Evolutionary conservation across 305 asterid genomes (phyloP).

Genomic region (Fraxinus dipetala): DNA sequence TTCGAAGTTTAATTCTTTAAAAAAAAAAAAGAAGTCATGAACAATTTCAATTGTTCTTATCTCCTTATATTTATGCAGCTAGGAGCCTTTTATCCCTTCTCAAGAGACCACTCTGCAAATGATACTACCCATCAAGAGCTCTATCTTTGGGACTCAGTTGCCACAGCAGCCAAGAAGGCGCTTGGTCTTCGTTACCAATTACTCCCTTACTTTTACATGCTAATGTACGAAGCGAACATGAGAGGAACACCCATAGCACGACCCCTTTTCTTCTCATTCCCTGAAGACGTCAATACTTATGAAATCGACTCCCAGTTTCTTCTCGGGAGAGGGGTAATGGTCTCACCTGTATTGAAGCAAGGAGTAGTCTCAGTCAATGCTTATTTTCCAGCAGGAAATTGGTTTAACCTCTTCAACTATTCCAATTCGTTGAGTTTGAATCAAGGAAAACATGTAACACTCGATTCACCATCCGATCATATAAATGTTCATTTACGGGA

Average conservation of each 20-base stretch:
- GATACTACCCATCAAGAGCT: slow-evolving; percentile 43
- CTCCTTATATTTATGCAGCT: slow-evolving; percentile 32
- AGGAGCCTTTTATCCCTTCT: slow-evolving; percentile 57
- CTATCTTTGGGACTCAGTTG: slow-evolving; percentile 49
- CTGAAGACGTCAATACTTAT: slow-evolving; percentile 36
- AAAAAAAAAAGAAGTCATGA: neutral
- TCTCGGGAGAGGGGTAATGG: slow-evolving; percentile 43
- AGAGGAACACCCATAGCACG: slow-evolving; percentile 49
- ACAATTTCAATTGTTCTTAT: neutral
- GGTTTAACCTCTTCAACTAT: slow-evolving; percentile 50
- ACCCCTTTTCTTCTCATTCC: slow-evolving; percentile 58
- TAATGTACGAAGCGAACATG: slow-evolving; percentile 45
- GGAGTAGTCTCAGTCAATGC: slow-evolving; percentile 34
- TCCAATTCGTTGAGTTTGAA: slow-evolving; percentile 14
- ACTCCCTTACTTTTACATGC: slow-evolving; percentile 46
- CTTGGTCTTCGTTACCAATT: slow-evolving; percentile 47
- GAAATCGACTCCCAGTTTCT: slow-evolving; percentile 43
- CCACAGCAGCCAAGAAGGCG: slow-evolving; percentile 44
- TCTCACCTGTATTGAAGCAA: slow-evolving; percentile 43
- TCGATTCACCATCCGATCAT: slow-evolving; percentile 42
- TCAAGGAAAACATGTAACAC: slow-evolving; percentile 28
- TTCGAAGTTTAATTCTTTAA: neutral
- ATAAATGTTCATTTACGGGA: slow-evolving; percentile 37
- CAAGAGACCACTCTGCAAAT: slow-evolving; percentile 44
- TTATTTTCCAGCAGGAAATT: slow-evolving; percentile 49